phyloP scores from a whole-genome alignment of 257 asterid genomes.

The Leptodermis oblonga region DNA sequence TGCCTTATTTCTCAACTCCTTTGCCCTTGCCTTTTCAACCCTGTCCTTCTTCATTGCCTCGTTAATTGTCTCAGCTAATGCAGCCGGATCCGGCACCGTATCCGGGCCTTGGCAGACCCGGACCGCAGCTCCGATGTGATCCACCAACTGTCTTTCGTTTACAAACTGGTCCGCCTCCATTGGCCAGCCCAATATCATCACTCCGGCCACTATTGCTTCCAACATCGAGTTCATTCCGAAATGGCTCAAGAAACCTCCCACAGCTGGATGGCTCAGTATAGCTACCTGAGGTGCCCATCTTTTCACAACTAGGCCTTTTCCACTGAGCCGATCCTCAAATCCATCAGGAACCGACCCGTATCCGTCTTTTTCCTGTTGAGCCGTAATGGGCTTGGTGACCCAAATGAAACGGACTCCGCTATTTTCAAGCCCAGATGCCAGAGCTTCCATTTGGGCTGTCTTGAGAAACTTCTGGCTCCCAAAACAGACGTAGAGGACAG shows the following conservation, averaged over 20 bases:
- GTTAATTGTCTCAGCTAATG: constrained; percentile 38
- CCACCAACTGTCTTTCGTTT: constrained; percentile 46
- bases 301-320: constrained; percentile 42
- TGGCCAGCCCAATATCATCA: constrained; percentile 74
- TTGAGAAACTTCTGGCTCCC: constrained; percentile 62
- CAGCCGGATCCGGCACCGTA: constrained; percentile 47
- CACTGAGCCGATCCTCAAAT: constrained; percentile 45
- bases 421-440: constrained; percentile 53
- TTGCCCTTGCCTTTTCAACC: constrained; percentile 35
- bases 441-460: constrained; percentile 54
- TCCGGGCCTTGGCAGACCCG: constrained; percentile 43
- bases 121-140: constrained; percentile 36
- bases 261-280: constrained; percentile 54
- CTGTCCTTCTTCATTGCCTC: constrained; percentile 38
- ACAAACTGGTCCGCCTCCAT: constrained; percentile 88
- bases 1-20: constrained; percentile 42
- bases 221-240: constrained; percentile 78
- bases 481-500: constrained; percentile 66
- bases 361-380: constrained; percentile 49
- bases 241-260: constrained; percentile 66
- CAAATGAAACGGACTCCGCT: constrained; percentile 59
- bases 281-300: constrained; percentile 76
- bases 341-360: constrained; percentile 42
- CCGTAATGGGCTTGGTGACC: constrained; percentile 37
- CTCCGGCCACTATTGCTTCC: constrained; percentile 56